phyloP scores from a whole-genome alignment of 768 basidiomycete genomes.

The Erythrobasidium yunnanense region DNA sequence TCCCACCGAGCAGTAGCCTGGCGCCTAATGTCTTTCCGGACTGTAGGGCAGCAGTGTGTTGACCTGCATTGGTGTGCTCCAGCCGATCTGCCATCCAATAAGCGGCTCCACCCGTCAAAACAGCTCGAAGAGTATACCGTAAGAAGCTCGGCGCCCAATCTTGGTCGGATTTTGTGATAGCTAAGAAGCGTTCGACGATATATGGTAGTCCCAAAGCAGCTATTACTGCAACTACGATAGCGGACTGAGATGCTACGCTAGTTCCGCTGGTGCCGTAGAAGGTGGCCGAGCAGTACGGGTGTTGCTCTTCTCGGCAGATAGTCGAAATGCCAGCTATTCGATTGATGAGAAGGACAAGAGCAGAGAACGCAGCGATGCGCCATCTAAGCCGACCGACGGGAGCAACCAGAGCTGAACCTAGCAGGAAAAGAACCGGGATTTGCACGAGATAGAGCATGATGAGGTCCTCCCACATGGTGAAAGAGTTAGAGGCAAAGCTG shows the following conservation, averaged over 20 bases:
- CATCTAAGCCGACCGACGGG: conserved; percentile 58
- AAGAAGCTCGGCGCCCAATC: conserved; percentile 61
- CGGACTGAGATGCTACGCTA: conserved; percentile 19
- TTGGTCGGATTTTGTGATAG: conserved; percentile 58
- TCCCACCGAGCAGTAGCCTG: conserved; percentile 46
- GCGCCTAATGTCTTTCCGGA: conserved; percentile 47
- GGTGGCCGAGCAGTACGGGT: conserved; percentile 74
- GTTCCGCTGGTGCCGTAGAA: conserved; percentile 50
- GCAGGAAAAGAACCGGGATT: conserved; percentile 50
- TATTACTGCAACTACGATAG: conserved; percentile 51
- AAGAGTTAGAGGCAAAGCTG: conserved; percentile 83
- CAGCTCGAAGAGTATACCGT: conserved; percentile 51
- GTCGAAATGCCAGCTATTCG: conserved; percentile 72
- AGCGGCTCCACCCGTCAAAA: conserved; percentile 52
- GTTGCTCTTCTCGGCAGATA: conserved; percentile 88
- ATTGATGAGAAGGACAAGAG: conserved; percentile 56
- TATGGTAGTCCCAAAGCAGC: conserved; percentile 53
- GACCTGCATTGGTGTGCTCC: conserved; percentile 39
- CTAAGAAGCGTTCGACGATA: conserved; percentile 51
- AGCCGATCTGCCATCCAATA: conserved; percentile 74
- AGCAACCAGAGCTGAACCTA: conserved; percentile 56
- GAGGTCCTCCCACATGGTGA: conserved; percentile 94
- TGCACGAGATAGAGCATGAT: conserved; percentile 63
- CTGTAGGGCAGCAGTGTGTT: conserved; percentile 31
- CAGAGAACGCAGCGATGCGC: conserved; percentile 63